Base-by-base conservation (phyloP, 2,329 filamentous ascomycete genomes). In the Diplodia sapinea region DNA sequence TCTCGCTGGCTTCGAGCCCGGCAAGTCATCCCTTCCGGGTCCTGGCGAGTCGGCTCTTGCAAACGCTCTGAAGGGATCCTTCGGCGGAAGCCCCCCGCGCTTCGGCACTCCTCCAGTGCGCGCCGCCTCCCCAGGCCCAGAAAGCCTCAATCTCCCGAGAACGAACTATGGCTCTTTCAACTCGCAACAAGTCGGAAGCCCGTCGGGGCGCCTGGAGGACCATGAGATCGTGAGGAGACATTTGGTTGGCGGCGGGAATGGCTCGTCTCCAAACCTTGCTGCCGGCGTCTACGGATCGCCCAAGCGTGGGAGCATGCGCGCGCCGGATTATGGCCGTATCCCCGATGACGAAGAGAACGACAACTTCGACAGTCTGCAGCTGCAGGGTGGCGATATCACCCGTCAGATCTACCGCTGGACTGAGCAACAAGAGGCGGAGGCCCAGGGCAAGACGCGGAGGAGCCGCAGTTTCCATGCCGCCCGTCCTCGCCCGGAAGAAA, bases 381-480 rank as follows among this genome's bases (percentile, higher is more conserved):
- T 99, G 56, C 96, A 98, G 77, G 95, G 95, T 69, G 95, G 95
- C 70, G 95, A 99, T 77, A 91, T 97, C 68, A 97, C 94, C 29
- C 86, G 95, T 69, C 92, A 94, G 66, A 96, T 99, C 73, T 99
- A 99, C 83, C 90, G 92, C 73, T 99, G 96, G 92, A 93, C 93
- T 6, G 93, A 98, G 78, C 92, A 96, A 77, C 91, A 91, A 63
- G 89, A 96, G 75, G 84, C 88, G 56, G 87, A 89, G 71, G 82
- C 83, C 57, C 85, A 84, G 69, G 82, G 84, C 20, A 87, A 87
- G 73, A 83, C 88, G 74, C 87, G 90, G 73, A 88, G 94, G 73
- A 97, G 94, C 80, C 90, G 94, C 81, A 98, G 94, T 79, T 97
- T 97, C 78, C 89, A 90, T 73, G 81, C 92, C 55, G 85, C 90